Evolutionary conservation across 1,139 yeast species (phyloP).

Genomic region (Saccharomyces hybrid): DNA sequence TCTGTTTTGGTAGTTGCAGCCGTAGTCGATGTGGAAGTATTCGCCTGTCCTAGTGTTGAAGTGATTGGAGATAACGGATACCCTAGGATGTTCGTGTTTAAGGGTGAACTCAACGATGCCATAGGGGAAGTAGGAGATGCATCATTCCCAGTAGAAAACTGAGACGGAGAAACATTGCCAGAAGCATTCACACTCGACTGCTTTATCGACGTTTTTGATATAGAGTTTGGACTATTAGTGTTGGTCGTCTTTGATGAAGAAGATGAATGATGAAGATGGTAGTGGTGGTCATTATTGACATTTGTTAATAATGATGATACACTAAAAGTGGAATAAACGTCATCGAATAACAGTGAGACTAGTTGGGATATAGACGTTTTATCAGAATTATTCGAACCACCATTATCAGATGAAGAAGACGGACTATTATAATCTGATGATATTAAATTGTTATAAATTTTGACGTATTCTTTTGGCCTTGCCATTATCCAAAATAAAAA

Average conservation of each 20-base stretch:
- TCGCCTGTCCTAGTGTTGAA: not conserved
- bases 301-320: conserved; percentile 16
- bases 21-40: conserved; percentile 1
- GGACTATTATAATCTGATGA: not conserved
- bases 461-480: conserved; percentile 26
- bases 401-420: not conserved
- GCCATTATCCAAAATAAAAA: conserved; percentile 27
- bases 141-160: not conserved
- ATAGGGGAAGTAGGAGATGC: not conserved
- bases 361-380: conserved; percentile 7
- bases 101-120: not conserved
- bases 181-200: not conserved
- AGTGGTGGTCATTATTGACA: conserved; percentile 3
- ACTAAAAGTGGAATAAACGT: conserved; percentile 18
- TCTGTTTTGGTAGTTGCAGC: not conserved
- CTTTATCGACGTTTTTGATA: not conserved
- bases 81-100: not conserved
- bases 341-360: conserved; percentile 18
- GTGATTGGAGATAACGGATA: not conserved
- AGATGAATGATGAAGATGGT: not conserved
- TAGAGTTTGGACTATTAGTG: not conserved
- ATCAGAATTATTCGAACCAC: not conserved
- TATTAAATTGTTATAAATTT: conserved; percentile 9
- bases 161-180: not conserved
- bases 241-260: not conserved